Evolutionary conservation across 148 eudicot species (phyloP).

Genomic region (Talinum fruticosum): DNA sequence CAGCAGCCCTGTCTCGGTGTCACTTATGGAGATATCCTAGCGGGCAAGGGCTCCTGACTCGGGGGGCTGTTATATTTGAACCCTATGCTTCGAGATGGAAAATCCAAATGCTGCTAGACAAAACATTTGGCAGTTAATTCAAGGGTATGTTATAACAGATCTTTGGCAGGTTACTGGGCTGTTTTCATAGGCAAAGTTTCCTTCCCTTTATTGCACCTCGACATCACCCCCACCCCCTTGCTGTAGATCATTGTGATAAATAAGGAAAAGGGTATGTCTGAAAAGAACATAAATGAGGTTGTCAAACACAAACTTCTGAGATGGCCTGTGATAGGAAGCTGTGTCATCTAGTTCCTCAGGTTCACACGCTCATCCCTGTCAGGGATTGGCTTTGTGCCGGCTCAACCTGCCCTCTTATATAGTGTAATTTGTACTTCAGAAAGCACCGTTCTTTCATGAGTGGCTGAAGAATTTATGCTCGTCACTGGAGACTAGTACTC

Average conservation of each 20-base stretch:
- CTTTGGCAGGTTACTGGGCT: not conserved
- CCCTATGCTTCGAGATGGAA: not conserved
- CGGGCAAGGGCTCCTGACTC: not conserved
- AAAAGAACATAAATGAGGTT: too few species aligned
- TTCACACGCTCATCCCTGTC: too few species aligned
- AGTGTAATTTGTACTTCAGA: constrained; percentile 35
- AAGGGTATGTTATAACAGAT: not conserved
- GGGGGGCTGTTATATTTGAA: too few species aligned
- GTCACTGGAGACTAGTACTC: constrained; percentile 42
- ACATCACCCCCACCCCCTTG: too few species aligned
- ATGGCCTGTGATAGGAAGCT: too few species aligned
- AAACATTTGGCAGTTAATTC: not conserved
- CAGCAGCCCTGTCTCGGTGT: not conserved
- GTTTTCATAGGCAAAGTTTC: not conserved
- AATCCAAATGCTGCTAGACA: not conserved
- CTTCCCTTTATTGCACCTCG: too few species aligned
- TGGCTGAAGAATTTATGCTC: constrained; percentile 60
- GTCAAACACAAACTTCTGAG: too few species aligned
- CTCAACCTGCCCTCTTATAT: not conserved
- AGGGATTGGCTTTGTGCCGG: too few species aligned
- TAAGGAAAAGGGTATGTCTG: too few species aligned
- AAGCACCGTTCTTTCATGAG: constrained; percentile 69
- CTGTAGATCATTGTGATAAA: too few species aligned
- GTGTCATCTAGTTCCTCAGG: too few species aligned
- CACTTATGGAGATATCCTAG: not conserved